Evolutionary conservation across 257 asterid species (phyloP).

Genomic region (Scutellaria minor): DNA sequence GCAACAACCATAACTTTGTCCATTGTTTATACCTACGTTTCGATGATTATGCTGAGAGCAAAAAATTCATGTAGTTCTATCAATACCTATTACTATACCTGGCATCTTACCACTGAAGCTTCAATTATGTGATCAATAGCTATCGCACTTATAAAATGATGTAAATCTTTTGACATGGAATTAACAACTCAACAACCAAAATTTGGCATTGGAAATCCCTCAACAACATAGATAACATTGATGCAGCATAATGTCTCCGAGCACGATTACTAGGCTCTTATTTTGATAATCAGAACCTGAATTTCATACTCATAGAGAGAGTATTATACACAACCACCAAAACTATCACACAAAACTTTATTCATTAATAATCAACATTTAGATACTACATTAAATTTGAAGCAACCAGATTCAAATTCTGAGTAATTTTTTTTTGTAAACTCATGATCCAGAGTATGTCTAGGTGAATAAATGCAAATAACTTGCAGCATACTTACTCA

Average conservation of each 20-base stretch:
- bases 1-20: neutral
- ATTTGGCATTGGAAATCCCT: neutral
- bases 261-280: neutral
- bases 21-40: neutral
- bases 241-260: neutral
- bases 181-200: slow-evolving; percentile 6
- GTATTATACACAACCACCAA: neutral
- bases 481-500: slow-evolving; percentile 8
- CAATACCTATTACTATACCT: neutral
- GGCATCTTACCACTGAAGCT: neutral
- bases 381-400: neutral
- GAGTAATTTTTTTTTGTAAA: neutral
- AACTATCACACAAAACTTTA: neutral
- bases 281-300: neutral
- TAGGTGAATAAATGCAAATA: neutral
- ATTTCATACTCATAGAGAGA: neutral
- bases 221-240: neutral
- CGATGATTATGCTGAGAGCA: slow-evolving; percentile 6
- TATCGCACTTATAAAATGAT: neutral
- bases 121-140: neutral
- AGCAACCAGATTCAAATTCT: neutral
- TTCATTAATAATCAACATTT: neutral
- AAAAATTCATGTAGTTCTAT: neutral
- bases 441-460: neutral
- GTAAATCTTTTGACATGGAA: neutral